Percentiles rank a stretch among this genome's conserved stretches.
Conservation (phyloP, 1,284 basidiomycete genomes). For the Marasmius sp. region DNA sequence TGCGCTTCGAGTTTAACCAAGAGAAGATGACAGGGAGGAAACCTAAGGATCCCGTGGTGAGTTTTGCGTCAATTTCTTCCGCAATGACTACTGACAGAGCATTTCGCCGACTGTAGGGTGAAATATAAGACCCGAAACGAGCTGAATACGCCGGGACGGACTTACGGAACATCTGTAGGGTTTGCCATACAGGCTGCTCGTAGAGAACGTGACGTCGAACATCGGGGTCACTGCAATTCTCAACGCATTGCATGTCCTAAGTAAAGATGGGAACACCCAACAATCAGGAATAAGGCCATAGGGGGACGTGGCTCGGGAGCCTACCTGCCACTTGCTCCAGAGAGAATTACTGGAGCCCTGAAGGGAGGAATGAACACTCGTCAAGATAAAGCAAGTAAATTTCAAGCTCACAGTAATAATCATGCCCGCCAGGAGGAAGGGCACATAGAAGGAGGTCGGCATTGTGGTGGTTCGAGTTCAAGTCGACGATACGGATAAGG, state of each 20-base stretch:
- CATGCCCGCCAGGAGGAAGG: constrained; percentile 69
- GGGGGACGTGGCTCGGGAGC: not conserved
- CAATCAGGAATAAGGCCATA: constrained; percentile 12
- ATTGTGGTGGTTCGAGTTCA: constrained; percentile 34
- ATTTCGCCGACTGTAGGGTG: constrained; percentile 76
- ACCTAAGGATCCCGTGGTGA: constrained; percentile 45
- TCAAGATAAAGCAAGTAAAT: not conserved
- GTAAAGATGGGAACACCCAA: not conserved
- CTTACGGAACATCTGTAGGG: constrained; percentile 90
- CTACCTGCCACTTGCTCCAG: constrained; percentile 80
- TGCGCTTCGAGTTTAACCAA: constrained; percentile 51
- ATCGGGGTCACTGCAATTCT: constrained; percentile 74
- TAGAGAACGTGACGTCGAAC: constrained; percentile 65
- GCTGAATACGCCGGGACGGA: constrained; percentile 23
- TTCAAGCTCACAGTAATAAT: constrained; percentile 62
- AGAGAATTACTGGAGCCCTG: constrained; percentile 79
- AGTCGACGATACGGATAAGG: constrained; percentile 14
- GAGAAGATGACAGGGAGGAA: constrained; percentile 81
- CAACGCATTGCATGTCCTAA: constrained; percentile 94
- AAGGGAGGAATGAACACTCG: constrained; percentile 12
- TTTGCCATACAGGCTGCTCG: constrained; percentile 94
- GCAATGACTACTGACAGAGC: constrained; percentile 66
- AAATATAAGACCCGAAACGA: constrained; percentile 17
- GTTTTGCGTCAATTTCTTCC: constrained; percentile 26
- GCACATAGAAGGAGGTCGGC: constrained; percentile 48